A percentile compares a stretch with the other conserved stretches of the same genome.
These are phyloP conservation scores for Dispira parvispora DNA, from an alignment of 192 early-diverging fungal species.

Conservation along the genomic window DNA sequence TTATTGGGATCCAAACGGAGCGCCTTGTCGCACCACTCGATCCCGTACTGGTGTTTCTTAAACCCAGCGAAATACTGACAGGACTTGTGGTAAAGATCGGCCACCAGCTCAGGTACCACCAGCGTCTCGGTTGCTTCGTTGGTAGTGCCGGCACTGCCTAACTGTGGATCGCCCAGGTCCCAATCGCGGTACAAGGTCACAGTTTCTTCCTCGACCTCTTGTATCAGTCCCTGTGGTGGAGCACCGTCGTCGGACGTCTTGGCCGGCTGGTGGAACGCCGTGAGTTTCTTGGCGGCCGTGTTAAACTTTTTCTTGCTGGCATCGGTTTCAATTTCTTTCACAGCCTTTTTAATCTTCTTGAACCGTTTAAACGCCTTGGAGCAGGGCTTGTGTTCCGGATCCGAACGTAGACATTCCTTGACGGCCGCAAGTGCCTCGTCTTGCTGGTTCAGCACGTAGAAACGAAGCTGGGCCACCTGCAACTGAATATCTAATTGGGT, in stretches of 20 bases:
- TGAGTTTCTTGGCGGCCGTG: conserved; percentile 18
- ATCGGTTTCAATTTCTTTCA: conserved; percentile 39
- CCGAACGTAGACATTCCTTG: conserved; percentile 75
- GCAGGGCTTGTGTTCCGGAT: conserved; percentile 86
- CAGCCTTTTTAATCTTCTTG: conserved; percentile 56
- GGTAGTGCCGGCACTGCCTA: too few relatives aligned
- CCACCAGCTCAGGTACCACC: too few relatives aligned
- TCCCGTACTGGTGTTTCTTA: conserved; percentile 1
- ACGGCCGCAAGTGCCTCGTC: conserved; percentile 45
- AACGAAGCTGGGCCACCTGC: conserved; percentile 54
- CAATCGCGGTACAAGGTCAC: not conserved
- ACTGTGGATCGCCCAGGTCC: too few relatives aligned
- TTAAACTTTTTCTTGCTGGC: conserved; percentile 40
- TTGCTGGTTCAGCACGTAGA: conserved; percentile 47
- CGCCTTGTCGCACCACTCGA: conserved; percentile 14
- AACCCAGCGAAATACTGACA: conserved; percentile 6
- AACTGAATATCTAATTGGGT: conserved; percentile 40
- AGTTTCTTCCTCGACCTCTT: not conserved
- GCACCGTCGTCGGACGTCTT: conserved; percentile 11
- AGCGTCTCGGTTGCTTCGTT: too few relatives aligned
- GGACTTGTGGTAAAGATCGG: too few relatives aligned
- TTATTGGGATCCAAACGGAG: conserved; percentile 36
- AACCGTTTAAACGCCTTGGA: conserved; percentile 52
- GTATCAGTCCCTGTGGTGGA: not conserved
- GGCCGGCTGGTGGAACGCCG: conserved; percentile 12